These are phyloP conservation scores for Fusarium albidum DNA, from an alignment of 2,329 filamentous ascomycete genomes.

Conservation along the genomic window DNA sequence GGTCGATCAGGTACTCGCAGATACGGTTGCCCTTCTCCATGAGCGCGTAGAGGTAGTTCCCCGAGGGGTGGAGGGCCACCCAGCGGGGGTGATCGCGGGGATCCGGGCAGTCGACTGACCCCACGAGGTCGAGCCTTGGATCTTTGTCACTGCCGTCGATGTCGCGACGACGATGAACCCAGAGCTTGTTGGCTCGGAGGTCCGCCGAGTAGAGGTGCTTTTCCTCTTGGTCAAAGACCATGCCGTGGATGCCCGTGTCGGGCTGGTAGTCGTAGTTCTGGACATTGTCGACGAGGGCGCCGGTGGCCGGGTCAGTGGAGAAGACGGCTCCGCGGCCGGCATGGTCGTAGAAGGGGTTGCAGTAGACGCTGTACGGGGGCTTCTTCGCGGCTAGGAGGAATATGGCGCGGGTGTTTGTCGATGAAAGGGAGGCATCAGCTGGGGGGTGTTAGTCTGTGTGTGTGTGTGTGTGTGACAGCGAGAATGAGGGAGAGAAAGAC, in stretches of 20 bases:
- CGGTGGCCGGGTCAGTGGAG: slow-evolving; percentile 60
- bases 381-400: slow-evolving; percentile 83
- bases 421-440: slow-evolving; percentile 73
- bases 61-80: slow-evolving; percentile 83
- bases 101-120: slow-evolving; percentile 75
- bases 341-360: slow-evolving; percentile 89
- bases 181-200: slow-evolving; percentile 80
- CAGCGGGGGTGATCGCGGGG: slow-evolving; percentile 83
- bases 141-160: no score
- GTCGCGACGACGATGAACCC: slow-evolving; percentile 78
- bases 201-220: slow-evolving; percentile 82
- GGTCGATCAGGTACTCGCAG: slow-evolving; percentile 83
- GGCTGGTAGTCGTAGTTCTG: slow-evolving; percentile 78
- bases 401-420: slow-evolving; percentile 87
- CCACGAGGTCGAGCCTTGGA: slow-evolving; percentile 68
- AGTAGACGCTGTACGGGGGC: slow-evolving; percentile 83
- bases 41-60: slow-evolving; percentile 82
- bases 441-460: slow-evolving; percentile 11
- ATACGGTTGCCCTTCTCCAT: slow-evolving; percentile 91
- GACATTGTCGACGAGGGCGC: slow-evolving; percentile 68
- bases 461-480: no score
- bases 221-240: slow-evolving; percentile 80
- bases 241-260: slow-evolving; percentile 79
- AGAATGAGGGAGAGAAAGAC: slow-evolving; percentile 45
- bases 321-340: slow-evolving; percentile 85